These are phyloP conservation scores for Ceratocystis destructans DNA, from an alignment of 2,329 filamentous ascomycete genomes.

Conservation along the genomic window DNA sequence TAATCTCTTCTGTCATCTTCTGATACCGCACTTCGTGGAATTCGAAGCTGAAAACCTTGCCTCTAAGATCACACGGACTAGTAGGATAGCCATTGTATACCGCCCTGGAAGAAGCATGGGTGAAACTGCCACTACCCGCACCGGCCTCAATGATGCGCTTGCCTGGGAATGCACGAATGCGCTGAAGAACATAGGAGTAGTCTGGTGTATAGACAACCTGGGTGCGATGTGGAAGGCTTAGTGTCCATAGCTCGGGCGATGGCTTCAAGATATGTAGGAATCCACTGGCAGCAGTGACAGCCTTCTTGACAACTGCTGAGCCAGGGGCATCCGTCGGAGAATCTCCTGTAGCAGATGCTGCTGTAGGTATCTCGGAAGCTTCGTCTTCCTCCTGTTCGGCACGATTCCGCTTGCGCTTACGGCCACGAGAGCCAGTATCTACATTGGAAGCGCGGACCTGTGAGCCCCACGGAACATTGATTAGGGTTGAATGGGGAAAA, in stretches of 20 bases:
- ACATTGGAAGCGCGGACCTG: conserved; percentile 82
- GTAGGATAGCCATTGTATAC: conserved; percentile 59
- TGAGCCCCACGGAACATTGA: conserved; percentile 75
- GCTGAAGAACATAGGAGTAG: conserved; percentile 71
- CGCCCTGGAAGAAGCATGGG: conserved; percentile 61
- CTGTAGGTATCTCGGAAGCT: conserved; percentile 15
- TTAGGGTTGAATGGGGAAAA: conserved; percentile 64
- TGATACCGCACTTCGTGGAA: conserved; percentile 60
- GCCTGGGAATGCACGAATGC: conserved; percentile 60
- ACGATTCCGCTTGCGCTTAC: conserved; percentile 35
- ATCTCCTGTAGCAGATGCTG: conserved; percentile 25
- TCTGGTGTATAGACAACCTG: conserved; percentile 81
- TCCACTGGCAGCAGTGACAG: conserved; percentile 45
- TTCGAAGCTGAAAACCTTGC: conserved; percentile 71
- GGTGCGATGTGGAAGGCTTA: conserved; percentile 64
- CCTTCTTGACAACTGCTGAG: conserved; percentile 31
- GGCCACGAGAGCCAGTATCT: conserved; percentile 78
- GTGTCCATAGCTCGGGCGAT: conserved; percentile 71
- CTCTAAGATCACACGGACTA: conserved; percentile 33
- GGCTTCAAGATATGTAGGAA: conserved; percentile 69
- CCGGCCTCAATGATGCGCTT: conserved; percentile 65
- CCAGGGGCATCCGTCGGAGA: conserved; percentile 24
- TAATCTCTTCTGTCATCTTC: conserved; percentile 55
- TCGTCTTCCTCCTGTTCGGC: conserved; percentile 26
- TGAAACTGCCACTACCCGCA: conserved; percentile 71